phyloP scores from a whole-genome alignment of 2,329 filamentous ascomycete genomes.

The Cladosporium sp. region DNA sequence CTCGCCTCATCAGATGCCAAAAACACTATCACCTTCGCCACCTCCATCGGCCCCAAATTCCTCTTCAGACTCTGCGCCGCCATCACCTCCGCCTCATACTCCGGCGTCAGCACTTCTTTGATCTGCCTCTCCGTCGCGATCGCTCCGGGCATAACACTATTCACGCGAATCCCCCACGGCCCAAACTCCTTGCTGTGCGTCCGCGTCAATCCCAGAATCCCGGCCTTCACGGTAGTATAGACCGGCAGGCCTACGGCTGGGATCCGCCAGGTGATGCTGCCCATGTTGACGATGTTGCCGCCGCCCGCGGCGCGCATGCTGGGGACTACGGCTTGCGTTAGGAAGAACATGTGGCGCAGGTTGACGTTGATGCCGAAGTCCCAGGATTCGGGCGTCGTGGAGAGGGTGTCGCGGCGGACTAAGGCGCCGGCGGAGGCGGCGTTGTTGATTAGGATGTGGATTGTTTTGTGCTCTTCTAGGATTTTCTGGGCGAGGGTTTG shows the following conservation, averaged over 20 bases:
- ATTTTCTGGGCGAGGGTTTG: conserved; percentile 48
- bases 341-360: conserved; percentile 66
- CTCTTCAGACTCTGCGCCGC: conserved; percentile 36
- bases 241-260: conserved; percentile 32
- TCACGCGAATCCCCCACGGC: conserved; percentile 31
- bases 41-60: conserved; percentile 35
- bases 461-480: conserved; percentile 47
- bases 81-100: conserved; percentile 34
- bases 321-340: conserved; percentile 59
- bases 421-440: conserved; percentile 59
- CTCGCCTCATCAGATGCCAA: conserved; percentile 37
- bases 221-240: conserved; percentile 35
- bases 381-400: conserved; percentile 63
- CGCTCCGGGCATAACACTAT: conserved; percentile 36
- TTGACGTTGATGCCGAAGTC: conserved; percentile 65
- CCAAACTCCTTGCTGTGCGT: conserved; percentile 37
- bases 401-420: conserved; percentile 62
- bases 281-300: conserved; percentile 63
- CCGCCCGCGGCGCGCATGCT: conserved; percentile 59
- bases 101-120: conserved; percentile 35
- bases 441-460: conserved; percentile 65
- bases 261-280: conserved; percentile 34
- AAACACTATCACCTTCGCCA: conserved; percentile 35
- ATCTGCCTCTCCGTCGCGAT: conserved; percentile 38
- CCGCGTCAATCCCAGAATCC: conserved; percentile 33